phyloP scores from a whole-genome alignment of 352 stramenopile species.

The Phytophthora kernoviae region DNA sequence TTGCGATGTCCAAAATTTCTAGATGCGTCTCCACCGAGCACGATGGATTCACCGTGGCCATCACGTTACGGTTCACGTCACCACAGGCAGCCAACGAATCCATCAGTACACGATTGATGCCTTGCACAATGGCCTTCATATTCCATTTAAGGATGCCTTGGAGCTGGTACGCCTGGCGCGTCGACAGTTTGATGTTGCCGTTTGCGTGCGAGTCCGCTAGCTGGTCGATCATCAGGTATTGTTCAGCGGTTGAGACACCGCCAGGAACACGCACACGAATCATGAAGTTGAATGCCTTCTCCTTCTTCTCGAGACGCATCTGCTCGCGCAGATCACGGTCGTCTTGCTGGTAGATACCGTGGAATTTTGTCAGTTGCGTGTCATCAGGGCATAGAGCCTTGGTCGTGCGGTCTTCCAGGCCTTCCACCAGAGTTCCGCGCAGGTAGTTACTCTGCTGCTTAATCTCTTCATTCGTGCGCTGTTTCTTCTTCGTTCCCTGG shows the following conservation, averaged over 20 bases:
- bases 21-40: slow-evolving; percentile 90
- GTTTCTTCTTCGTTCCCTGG: slow-evolving; percentile 61
- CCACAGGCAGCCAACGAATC: slow-evolving; percentile 96
- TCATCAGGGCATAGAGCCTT: slow-evolving; percentile 73
- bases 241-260: slow-evolving; percentile 92
- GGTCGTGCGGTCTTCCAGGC: slow-evolving; percentile 74
- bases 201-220: slow-evolving; percentile 93
- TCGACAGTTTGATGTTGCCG: slow-evolving; percentile 95
- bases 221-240: slow-evolving; percentile 95
- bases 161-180: slow-evolving; percentile 96
- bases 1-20: slow-evolving; percentile 84
- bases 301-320: slow-evolving; percentile 79
- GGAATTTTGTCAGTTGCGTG: slow-evolving; percentile 94
- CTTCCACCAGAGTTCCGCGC: slow-evolving; percentile 67
- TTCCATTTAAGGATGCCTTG: slow-evolving; percentile 97
- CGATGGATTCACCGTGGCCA: slow-evolving; percentile 89
- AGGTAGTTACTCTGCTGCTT: slow-evolving; percentile 82
- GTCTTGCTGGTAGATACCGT: slow-evolving; percentile 98
- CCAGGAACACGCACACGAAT: slow-evolving; percentile 96
- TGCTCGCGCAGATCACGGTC: slow-evolving; percentile 90
- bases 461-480: slow-evolving; percentile 86
- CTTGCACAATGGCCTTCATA: slow-evolving; percentile 96
- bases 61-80: slow-evolving; percentile 98
- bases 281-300: slow-evolving; percentile 97
- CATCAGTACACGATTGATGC: slow-evolving; percentile 91